Base-by-base conservation (phyloP, 345 rosid genomes). In the Dipteronia dyeriana region DNA sequence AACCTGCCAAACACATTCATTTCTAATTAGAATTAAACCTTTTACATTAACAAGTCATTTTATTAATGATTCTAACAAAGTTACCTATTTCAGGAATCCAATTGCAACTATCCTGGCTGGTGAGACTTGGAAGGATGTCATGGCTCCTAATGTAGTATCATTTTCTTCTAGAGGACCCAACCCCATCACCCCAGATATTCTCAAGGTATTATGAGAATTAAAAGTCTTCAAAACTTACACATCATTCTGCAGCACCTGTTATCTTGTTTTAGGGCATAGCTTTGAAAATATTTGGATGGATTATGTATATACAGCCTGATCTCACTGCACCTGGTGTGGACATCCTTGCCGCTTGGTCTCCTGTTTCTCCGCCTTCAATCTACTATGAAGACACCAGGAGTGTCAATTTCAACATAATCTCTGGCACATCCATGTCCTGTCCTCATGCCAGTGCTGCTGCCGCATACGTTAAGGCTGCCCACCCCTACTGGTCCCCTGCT, bases 341-440 rank as follows among this genome's bases (percentile, higher is more conserved):
- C 82, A 79, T 82, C 45, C 57, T 82, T 16, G 85, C 80, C 2
- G 80, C 80, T 23, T 82, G 80, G 80, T 71, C 85, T 10, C 66
- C 70, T 9, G 67, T 62, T 1, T 22, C 80, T 29, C 54, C 79
- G 4, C 75, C 76, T 13, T 66, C 72, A 4, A 23, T 61, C 34
- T 12, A 67, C 7, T 7, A 17, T 17, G 68, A 54, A 0, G 85
- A 82, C 75, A 76, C 75, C 61, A 79, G 82, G n/a, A 71, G 73
- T 39, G 82, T 76, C 38, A 20, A 60, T 14, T 82, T 51, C 78
- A 76, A 79, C 47, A 19, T 76, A 38, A 66, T 62, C 45, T 82
- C 85, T 20, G 80, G 85, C 49, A 82, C 85, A 56, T 82, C 85
- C 39, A 82, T 82, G 82, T 72, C 82, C 16, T 79, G 85, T 54